Evolutionary conservation across 768 basidiomycete genomes (phyloP).

Genomic region (Phlebiopsis gigantea): DNA sequence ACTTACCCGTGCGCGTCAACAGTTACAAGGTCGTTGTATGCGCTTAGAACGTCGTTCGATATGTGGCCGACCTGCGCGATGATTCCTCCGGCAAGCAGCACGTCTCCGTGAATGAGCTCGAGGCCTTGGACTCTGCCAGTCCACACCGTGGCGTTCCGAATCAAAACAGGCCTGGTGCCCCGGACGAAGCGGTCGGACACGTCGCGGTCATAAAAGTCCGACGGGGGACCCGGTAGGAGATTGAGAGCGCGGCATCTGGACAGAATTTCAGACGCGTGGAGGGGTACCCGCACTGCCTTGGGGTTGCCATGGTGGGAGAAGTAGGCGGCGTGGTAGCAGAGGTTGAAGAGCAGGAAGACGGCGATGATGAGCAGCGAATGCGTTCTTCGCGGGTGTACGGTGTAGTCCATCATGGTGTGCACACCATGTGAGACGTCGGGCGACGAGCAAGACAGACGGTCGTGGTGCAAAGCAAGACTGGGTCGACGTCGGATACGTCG

Average conservation of each 20-base stretch:
- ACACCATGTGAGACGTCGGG: neutral
- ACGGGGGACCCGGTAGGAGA: conserved; percentile 31
- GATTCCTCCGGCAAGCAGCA: conserved; percentile 60
- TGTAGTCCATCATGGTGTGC: conserved; percentile 1
- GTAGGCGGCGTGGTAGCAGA: conserved; percentile 9
- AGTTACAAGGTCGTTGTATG: conserved; percentile 21
- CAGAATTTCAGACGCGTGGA: conserved; percentile 27
- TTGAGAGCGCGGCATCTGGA: conserved; percentile 31
- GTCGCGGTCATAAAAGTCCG: conserved; percentile 26
- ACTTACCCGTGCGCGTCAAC: conserved; percentile 40
- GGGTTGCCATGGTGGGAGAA: neutral
- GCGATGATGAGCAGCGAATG: conserved; percentile 7
- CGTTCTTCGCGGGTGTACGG: conserved; percentile 7
- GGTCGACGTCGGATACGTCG: neutral
- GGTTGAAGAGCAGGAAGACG: conserved; percentile 13
- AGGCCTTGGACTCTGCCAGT: conserved; percentile 57
- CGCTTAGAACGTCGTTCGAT: neutral
- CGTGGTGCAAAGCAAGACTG: neutral
- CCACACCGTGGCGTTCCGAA: conserved; percentile 76
- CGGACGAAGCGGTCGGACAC: conserved; percentile 50
- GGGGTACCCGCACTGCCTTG: conserved; percentile 10
- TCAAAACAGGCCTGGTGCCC: conserved; percentile 48
- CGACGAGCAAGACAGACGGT: neutral
- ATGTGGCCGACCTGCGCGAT: conserved; percentile 46
- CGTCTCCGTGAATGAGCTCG: conserved; percentile 50